phyloP scores from a whole-genome alignment of 192 early-diverging fungal genomes.

The Podila verticillata region DNA sequence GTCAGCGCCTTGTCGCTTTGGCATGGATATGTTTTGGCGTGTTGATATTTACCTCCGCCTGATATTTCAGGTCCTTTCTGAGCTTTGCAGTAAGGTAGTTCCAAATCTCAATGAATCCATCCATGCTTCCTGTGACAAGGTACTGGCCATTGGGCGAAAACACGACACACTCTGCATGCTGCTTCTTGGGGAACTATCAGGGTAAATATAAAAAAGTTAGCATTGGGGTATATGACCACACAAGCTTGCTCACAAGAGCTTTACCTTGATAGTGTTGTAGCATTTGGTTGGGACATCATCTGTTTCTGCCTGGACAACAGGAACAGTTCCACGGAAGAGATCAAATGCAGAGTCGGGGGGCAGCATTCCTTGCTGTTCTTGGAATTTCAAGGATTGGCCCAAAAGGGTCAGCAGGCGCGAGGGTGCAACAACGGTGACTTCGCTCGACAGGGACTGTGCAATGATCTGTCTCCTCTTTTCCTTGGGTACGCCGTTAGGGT shows the following conservation, averaged over 20 bases:
- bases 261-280: slow-evolving; percentile 87
- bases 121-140: slow-evolving; percentile 87
- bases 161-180: slow-evolving; percentile 75
- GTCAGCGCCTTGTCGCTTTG: too few species aligned
- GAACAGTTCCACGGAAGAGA: slow-evolving; percentile 79
- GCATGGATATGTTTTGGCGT: too few species aligned
- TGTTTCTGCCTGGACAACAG: slow-evolving; percentile 69
- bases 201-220: neutral
- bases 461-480: slow-evolving; percentile 80
- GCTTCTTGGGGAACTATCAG: slow-evolving; percentile 86
- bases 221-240: neutral
- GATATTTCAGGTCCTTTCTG: slow-evolving; percentile 88
- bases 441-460: slow-evolving; percentile 69
- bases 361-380: slow-evolving; percentile 81
- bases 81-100: slow-evolving; percentile 93
- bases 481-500: slow-evolving; percentile 69
- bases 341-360: slow-evolving; percentile 77
- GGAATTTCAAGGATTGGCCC: slow-evolving; percentile 91
- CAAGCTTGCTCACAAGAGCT: neutral
- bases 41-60: slow-evolving; percentile 72
- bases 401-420: slow-evolving; percentile 86
- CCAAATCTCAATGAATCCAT: slow-evolving; percentile 98
- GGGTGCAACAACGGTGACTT: slow-evolving; percentile 80
- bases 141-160: slow-evolving; percentile 89
- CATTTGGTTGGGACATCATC: slow-evolving; percentile 77